Evolutionary conservation across 2,329 filamentous ascomycete genomes (phyloP).

Genomic region (Hymenoscyphus infarciens): DNA sequence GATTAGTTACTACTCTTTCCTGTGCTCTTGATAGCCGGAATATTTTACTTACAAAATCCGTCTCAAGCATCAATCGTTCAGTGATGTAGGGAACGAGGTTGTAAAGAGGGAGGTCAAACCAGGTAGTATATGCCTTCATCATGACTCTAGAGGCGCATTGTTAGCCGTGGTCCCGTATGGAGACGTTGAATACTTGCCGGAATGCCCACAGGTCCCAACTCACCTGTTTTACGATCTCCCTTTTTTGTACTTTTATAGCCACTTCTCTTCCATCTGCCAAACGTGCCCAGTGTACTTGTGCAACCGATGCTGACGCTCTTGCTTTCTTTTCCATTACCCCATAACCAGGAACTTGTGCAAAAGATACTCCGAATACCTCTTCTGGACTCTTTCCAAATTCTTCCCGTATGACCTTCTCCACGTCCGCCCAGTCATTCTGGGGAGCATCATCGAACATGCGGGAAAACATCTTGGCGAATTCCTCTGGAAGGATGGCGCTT

Average conservation of each 20-base stretch:
- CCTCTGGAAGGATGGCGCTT: slow-evolving; percentile 84
- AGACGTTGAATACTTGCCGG: slow-evolving; percentile 13
- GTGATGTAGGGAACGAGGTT: slow-evolving; percentile 88
- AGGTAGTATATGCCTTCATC: slow-evolving; percentile 75
- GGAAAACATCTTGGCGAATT: slow-evolving; percentile 94
- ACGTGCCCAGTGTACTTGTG: slow-evolving; percentile 93
- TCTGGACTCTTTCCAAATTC: slow-evolving; percentile 78
- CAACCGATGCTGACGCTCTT: slow-evolving; percentile 75
- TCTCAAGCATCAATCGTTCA: slow-evolving; percentile 88
- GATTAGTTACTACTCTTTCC: not conserved
- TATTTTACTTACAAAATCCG: slow-evolving; percentile 64
- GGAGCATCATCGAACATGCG: slow-evolving; percentile 98
- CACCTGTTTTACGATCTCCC: slow-evolving; percentile 86
- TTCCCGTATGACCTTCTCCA: slow-evolving; percentile 78
- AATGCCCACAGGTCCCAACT: slow-evolving; percentile 81
- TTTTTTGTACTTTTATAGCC: slow-evolving; percentile 94
- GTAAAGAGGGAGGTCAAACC: slow-evolving; percentile 92
- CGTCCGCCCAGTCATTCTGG: slow-evolving; percentile 82
- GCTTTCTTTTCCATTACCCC: slow-evolving; percentile 69
- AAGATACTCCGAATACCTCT: slow-evolving; percentile 89
- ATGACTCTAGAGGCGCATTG: slow-evolving; percentile 56
- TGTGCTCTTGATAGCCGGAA: not conserved
- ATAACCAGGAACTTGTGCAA: slow-evolving; percentile 59
- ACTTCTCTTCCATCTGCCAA: slow-evolving; percentile 85
- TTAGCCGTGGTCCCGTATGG: not conserved